Evolutionary conservation across 2,329 filamentous ascomycete genomes (phyloP).

Genomic region (Ophiostoma perfectum): DNA sequence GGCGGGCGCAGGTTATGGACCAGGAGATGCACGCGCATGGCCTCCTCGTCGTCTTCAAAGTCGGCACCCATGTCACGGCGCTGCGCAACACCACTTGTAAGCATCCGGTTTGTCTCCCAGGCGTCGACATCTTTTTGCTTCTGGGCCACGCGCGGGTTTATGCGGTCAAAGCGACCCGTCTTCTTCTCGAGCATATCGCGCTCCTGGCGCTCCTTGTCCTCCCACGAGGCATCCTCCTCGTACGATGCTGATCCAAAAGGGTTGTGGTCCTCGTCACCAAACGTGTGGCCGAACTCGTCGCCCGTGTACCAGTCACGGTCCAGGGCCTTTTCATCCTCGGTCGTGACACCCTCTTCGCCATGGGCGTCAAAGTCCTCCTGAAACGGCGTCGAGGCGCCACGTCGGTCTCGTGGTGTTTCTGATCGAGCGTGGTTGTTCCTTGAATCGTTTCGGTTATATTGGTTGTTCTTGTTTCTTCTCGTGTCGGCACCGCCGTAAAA

Average conservation of each 20-base stretch:
- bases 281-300: constrained; percentile 74
- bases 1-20: constrained; percentile 92
- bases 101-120: constrained; percentile 98
- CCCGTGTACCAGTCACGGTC: constrained; percentile 92
- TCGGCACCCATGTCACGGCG: constrained; percentile 73
- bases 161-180: constrained; percentile 57
- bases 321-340: constrained; percentile 67
- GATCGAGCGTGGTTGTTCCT: constrained; percentile 25
- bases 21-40: constrained; percentile 79
- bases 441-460: neutral
- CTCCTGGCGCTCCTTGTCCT: constrained; percentile 64
- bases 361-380: constrained; percentile 57
- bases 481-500: constrained; percentile 21
- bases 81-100: constrained; percentile 92
- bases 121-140: constrained; percentile 93
- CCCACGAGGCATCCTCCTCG: constrained; percentile 66
- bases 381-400: constrained; percentile 37
- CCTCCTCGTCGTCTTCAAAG: constrained; percentile 87
- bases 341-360: constrained; percentile 51
- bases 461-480: neutral
- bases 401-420: constrained; percentile 24
- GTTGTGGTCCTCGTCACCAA: constrained; percentile 89
- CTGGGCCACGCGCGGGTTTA: constrained; percentile 71
- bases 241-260: constrained; percentile 76
- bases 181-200: constrained; percentile 74